These are phyloP conservation scores for Penicillium olsonii DNA, from an alignment of 2,329 filamentous ascomycete species.

Conservation along the genomic window DNA sequence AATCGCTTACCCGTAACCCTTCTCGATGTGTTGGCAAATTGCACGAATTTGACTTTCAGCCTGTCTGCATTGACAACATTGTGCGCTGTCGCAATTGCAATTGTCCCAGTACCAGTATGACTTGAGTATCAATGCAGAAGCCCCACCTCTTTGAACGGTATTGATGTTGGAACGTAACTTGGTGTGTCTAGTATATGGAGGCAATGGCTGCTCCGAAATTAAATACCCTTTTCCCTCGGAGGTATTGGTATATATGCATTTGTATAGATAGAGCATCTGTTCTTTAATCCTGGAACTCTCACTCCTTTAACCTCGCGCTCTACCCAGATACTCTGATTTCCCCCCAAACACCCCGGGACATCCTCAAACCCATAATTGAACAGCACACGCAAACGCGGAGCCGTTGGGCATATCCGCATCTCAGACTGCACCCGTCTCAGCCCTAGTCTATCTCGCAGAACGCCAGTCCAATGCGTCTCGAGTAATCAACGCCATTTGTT, in stretches of 20 bases:
- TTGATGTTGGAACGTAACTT: not conserved
- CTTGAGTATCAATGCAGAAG: conserved; percentile 18
- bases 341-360: conserved; percentile 2
- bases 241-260: conserved; percentile 15
- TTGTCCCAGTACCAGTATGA: conserved; percentile 19
- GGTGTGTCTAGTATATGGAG: conserved; percentile 17
- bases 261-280: conserved; percentile 18
- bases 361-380: not conserved
- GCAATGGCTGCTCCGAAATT: conserved; percentile 11
- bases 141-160: conserved; percentile 31
- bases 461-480: conserved; percentile 24
- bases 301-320: conserved; percentile 9
- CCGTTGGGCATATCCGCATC: conserved; percentile 1
- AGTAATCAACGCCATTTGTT: conserved; percentile 12
- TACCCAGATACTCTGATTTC: not conserved
- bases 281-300: conserved; percentile 13
- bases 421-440: conserved; percentile 12
- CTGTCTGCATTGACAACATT: conserved; percentile 14
- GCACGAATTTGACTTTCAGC: not conserved
- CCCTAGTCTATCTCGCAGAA: conserved; percentile 14
- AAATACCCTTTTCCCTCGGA: conserved; percentile 10
- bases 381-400: not conserved
- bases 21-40: not conserved
- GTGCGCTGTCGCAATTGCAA: conserved; percentile 22
- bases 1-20: too few species aligned